These are phyloP conservation scores for Colletotrichum agaves DNA, from an alignment of 2,329 filamentous ascomycete genomes.

Conservation along the genomic window DNA sequence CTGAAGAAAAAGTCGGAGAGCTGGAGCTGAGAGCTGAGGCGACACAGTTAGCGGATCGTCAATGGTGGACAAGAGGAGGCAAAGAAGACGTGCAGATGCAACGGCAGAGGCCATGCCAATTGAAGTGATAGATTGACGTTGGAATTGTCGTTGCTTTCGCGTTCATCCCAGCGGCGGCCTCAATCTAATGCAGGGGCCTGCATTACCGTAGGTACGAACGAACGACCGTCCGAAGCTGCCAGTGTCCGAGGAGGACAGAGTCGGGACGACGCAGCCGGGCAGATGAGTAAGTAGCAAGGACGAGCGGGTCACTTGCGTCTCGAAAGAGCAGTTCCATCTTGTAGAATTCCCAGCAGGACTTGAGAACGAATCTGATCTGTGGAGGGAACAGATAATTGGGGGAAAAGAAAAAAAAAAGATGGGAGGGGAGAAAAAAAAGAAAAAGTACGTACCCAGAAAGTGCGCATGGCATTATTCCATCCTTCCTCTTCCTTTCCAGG, in stretches of 20 bases:
- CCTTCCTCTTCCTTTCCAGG: not conserved
- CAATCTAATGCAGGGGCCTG: conserved; percentile 35
- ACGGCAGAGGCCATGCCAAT: conserved; percentile 15
- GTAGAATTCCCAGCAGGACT: not conserved
- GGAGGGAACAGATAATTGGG: not conserved
- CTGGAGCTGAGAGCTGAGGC: not conserved
- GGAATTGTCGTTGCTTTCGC: conserved; percentile 11
- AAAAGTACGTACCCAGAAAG: not conserved
- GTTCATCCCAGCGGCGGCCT: conserved; percentile 29
- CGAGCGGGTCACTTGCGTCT: conserved; percentile 7
- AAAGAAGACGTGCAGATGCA: not conserved
- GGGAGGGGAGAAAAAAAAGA: not conserved
- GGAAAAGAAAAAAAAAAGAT: not conserved
- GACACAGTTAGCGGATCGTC: not conserved
- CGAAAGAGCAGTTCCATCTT: conserved; percentile 1
- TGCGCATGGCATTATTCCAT: not conserved
- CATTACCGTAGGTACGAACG: not conserved
- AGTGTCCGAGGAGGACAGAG: not conserved
- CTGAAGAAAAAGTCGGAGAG: not conserved
- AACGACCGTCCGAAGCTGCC: conserved; percentile 15
- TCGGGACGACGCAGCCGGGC: conserved; percentile 27
- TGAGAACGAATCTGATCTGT: not conserved
- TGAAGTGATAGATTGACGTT: conserved; percentile 18
- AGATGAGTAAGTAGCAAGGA: not conserved
- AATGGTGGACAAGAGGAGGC: conserved; percentile 29